phyloP scores from a whole-genome alignment of 78 protist genomes.

The Anaeramoeba ignava region DNA sequence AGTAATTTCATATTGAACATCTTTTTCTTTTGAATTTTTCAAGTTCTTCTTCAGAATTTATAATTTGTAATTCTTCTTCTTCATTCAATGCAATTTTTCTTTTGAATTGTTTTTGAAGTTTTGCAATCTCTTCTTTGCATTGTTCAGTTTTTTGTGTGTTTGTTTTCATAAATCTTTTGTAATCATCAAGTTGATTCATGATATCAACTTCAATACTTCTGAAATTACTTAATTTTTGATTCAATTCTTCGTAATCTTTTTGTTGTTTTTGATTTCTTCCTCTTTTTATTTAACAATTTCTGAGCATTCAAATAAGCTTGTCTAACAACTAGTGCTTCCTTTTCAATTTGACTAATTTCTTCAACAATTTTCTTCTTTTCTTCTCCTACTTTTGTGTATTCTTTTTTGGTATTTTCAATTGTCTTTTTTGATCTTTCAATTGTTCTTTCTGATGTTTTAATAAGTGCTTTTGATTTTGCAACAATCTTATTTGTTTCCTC shows the following conservation, averaged over 20 bases:
- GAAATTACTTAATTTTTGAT: neutral
- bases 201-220: slow-evolving; percentile 27
- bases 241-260: neutral
- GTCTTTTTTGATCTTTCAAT: neutral
- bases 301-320: no score
- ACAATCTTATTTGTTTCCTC: neutral
- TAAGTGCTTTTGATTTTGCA: neutral
- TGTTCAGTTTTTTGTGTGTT: neutral
- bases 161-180: neutral
- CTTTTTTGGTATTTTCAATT: neutral
- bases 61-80: neutral
- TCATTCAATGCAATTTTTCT: neutral
- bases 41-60: neutral
- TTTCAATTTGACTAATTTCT: neutral
- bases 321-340: no score
- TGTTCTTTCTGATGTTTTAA: neutral
- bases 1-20: slow-evolving; percentile 5
- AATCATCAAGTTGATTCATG: slow-evolving; percentile 15
- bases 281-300: neutral
- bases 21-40: slow-evolving; percentile 15
- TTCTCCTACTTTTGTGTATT: neutral
- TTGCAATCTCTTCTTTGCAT: neutral
- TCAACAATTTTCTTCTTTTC: neutral
- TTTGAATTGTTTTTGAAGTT: neutral
- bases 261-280: neutral